Evolutionary conservation across 257 asterid genomes (phyloP).

Genomic region (Solanum okadae): DNA sequence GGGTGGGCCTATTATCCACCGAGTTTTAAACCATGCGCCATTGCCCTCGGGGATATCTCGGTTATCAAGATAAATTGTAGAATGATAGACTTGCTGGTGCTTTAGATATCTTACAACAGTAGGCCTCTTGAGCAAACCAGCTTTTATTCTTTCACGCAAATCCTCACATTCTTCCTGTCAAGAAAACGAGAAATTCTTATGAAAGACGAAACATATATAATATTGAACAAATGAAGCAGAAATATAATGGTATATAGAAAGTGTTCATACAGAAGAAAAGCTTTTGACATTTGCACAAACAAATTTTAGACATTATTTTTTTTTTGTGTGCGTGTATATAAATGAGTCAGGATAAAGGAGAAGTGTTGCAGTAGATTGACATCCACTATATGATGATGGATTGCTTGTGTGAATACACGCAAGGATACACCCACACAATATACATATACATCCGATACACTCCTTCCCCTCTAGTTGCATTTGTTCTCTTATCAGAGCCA

Average conservation of each 20-base stretch:
- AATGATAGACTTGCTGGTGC: background rate
- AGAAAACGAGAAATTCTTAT: slow-evolving; percentile 1
- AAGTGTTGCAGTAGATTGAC: background rate
- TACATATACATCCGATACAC: background rate
- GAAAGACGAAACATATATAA: background rate
- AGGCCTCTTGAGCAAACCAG: slow-evolving; percentile 57
- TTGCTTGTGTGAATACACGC: background rate
- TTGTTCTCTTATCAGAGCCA: background rate
- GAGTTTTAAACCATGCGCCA: background rate
- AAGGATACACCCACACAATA: background rate
- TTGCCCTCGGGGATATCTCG: background rate
- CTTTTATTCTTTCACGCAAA: slow-evolving; percentile 58
- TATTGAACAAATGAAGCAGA: background rate
- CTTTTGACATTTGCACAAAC: background rate
- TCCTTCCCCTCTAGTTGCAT: background rate
- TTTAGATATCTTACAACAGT: slow-evolving; percentile 14
- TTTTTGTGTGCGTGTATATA: background rate
- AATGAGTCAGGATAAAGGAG: background rate
- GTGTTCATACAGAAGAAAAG: background rate
- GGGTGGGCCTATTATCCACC: background rate
- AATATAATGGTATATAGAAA: background rate
- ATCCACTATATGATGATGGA: background rate
- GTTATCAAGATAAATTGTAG: background rate
- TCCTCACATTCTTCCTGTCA: slow-evolving; percentile 84
- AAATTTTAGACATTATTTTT: background rate